These are phyloP conservation scores for Arachis monticola DNA, from an alignment of 331 rosid species.

Conservation along the genomic window DNA sequence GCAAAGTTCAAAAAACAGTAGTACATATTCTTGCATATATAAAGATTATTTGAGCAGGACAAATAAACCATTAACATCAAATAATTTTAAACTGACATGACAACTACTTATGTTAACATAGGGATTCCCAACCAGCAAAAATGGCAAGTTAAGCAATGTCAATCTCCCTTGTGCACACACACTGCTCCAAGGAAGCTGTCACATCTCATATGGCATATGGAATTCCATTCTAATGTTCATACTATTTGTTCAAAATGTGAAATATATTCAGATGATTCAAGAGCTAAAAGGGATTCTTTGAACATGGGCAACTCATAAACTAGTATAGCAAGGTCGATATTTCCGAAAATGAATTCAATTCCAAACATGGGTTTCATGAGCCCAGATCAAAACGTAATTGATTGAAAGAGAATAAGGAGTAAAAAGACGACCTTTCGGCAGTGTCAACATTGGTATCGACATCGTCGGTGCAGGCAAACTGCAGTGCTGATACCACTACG, in stretches of 20 bases:
- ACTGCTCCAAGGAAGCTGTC: not conserved
- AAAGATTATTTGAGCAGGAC: not conserved
- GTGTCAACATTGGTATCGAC: conserved; percentile 68
- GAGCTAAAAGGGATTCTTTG: conserved; percentile 36
- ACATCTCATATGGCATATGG: not conserved
- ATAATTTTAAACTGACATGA: not conserved
- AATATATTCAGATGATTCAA: not conserved
- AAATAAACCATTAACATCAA: not conserved
- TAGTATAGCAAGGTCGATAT: conserved; percentile 7
- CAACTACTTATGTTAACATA: not conserved
- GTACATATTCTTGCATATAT: not conserved
- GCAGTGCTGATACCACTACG: conserved; percentile 85
- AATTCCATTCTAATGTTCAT: conserved; percentile 12
- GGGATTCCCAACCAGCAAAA: conserved; percentile 1
- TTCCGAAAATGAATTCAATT: conserved; percentile 26
- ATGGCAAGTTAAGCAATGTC: not conserved
- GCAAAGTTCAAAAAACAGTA: not conserved
- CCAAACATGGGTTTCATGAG: not conserved
- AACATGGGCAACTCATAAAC: conserved; percentile 26
- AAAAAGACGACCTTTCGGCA: conserved; percentile 71
- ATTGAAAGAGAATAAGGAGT: not conserved
- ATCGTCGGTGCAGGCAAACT: conserved; percentile 85
- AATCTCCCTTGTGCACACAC: not conserved
- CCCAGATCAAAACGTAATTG: not conserved
- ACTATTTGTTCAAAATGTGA: not conserved